phyloP scores from a whole-genome alignment of 192 early-diverging fungal species.

The Backusella liffmaniae region DNA sequence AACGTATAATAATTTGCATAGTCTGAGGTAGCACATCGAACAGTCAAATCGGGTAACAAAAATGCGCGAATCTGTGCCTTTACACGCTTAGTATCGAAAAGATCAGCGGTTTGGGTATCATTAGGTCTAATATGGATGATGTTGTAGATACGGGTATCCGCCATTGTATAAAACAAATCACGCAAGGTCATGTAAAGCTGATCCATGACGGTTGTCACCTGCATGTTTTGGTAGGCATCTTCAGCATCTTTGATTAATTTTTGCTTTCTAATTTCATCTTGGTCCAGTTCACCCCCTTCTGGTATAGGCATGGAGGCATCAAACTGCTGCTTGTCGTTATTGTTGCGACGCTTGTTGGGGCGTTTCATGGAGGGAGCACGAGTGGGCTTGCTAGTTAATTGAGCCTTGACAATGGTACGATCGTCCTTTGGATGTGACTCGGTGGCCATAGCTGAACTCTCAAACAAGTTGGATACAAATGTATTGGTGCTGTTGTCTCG shows the following conservation, averaged over 20 bases:
- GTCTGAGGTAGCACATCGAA: slow-evolving; percentile 57
- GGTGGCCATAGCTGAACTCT: slow-evolving; percentile 65
- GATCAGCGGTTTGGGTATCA: slow-evolving; percentile 45
- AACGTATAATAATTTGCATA: slow-evolving; percentile 74
- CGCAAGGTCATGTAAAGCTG: slow-evolving; percentile 66
- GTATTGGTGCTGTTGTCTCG: slow-evolving; percentile 66
- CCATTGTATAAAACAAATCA: slow-evolving; percentile 76
- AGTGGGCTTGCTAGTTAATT: slow-evolving; percentile 70
- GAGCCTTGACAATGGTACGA: slow-evolving; percentile 75
- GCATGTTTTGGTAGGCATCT: slow-evolving; percentile 37
- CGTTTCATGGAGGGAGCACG: slow-evolving; percentile 69
- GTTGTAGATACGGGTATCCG: slow-evolving; percentile 78
- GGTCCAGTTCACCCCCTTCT: slow-evolving; percentile 28
- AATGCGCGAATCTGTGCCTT: slow-evolving; percentile 68
- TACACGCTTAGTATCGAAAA: slow-evolving; percentile 63
- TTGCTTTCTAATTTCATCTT: slow-evolving; percentile 32
- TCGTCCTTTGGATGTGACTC: slow-evolving; percentile 75
- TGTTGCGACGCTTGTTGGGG: slow-evolving; percentile 27
- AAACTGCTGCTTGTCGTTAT: neutral
- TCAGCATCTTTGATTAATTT: slow-evolving; percentile 25
- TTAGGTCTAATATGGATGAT: slow-evolving; percentile 81
- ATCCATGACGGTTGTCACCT: slow-evolving; percentile 50
- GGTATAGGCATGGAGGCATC: neutral
- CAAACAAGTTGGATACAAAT: slow-evolving; percentile 77
- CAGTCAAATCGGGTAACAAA: slow-evolving; percentile 68